Evolutionary conservation across 208 protist species (phyloP), one percentile per base, ranked within the genome.

Genomic region (Hexamita inflata): DNA sequence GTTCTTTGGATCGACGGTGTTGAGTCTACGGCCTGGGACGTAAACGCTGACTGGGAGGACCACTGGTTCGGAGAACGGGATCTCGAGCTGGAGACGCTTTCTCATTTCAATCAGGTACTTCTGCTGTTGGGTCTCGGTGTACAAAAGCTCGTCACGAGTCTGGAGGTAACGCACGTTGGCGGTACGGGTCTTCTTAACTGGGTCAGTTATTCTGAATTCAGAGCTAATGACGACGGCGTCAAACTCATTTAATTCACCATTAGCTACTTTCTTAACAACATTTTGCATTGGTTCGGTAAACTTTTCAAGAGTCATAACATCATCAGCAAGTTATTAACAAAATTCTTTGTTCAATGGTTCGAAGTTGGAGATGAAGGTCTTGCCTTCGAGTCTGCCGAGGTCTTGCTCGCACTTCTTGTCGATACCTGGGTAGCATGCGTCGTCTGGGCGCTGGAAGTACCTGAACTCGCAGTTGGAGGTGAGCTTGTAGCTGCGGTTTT

Each of bases 381-480:
- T 39, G 4, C 73, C 73, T 24, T 66, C 7, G 32, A 0, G 0
- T 35, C 28, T 15, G 58, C 73, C 59, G 26, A 80, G 35, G 39
- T 77, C 73, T n/a, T 28, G 9, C 57, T 80, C 77, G 67, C 66
- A 61, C 41, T 77, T 15, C 49, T 74, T 66, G 66, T 84, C 81
- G 38, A 41, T 49, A n/a, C 82, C 82, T 49, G 73, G 76, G 38
- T 78, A 39, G 19, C 81, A 32, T 28, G 75, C 75, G 53, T 86
- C 82, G 58, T 86, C 82, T 34, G 82, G 81, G 28, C 82, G 32
- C 73, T 84, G 81, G 81, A 86, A 86, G 30, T 81, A 79, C n/a
- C 81, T 35, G 32, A 64, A 81, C 59, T 86, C 82, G 40, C 15
- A 49, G 73, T 86, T 86, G 32, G 61, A 65, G n/a, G 62, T 40